These are phyloP conservation scores for Cryoendolithus antarcticus DNA, from an alignment of 2,329 filamentous ascomycete genomes.

Conservation along the genomic window DNA sequence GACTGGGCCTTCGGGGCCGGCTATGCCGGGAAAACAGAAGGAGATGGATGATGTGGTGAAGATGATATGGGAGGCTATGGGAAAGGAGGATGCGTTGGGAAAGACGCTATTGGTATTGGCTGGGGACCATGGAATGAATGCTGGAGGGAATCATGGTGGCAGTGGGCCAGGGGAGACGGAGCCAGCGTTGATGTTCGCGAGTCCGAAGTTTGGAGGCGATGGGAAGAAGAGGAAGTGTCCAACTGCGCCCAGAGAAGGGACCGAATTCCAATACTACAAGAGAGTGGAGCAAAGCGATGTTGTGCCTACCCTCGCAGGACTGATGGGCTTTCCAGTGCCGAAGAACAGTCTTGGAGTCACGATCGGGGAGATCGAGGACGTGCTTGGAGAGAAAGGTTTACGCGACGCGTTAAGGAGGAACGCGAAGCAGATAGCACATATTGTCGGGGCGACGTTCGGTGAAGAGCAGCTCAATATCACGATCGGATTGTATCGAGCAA, in stretches of 20 bases:
- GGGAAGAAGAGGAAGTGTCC: slow-evolving; percentile 40
- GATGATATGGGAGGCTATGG: slow-evolving; percentile 64
- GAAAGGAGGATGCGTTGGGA: slow-evolving; percentile 54
- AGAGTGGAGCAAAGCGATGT: slow-evolving; percentile 89
- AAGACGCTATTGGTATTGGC: slow-evolving; percentile 75
- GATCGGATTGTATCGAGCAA: too few species aligned
- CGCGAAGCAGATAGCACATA: slow-evolving; percentile 64
- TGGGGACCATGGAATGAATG: slow-evolving; percentile 86
- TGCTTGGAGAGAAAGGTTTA: too few species aligned
- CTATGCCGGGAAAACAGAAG: slow-evolving; percentile 83
- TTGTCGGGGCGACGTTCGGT: slow-evolving; percentile 61
- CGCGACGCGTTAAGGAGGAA: slow-evolving; percentile 35
- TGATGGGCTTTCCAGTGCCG: slow-evolving; percentile 79
- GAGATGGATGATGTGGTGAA: slow-evolving; percentile 85
- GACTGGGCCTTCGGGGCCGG: slow-evolving; percentile 66
- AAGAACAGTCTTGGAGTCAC: slow-evolving; percentile 67
- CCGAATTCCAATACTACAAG: slow-evolving; percentile 70
- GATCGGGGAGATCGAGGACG: slow-evolving; percentile 23
- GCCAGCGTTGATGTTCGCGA: slow-evolving; percentile 80
- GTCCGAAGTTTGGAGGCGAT: slow-evolving; percentile 48
- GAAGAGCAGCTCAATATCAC: slow-evolving; percentile 5
- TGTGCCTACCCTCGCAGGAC: slow-evolving; percentile 72
- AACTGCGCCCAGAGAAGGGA: slow-evolving; percentile 39
- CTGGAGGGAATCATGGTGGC: slow-evolving; percentile 91
- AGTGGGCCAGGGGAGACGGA: slow-evolving; percentile 91